Evolutionary conservation across 176 grass and related monocot genomes (phyloP), one percentile per base, ranked within the genome.

Genomic region (Cenchrus americanus): DNA sequence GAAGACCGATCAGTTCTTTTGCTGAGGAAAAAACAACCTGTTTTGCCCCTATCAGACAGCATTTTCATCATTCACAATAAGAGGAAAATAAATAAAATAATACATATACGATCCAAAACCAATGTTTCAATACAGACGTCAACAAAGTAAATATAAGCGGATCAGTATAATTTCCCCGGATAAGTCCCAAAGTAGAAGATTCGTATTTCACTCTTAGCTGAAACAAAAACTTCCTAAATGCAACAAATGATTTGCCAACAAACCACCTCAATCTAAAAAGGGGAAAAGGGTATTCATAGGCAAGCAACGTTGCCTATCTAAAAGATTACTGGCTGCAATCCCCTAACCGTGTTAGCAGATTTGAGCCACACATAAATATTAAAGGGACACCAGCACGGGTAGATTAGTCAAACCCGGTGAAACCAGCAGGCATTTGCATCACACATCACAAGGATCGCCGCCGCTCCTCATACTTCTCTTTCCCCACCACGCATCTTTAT

Each of bases 401-500:
- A 66, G 78, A 82, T 82, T 90, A 78, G 84, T 85, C 74, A 67
- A 86, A 62, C 83, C 27, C 21, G 46, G 82, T 86, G 48, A 13
- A 84, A 80, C 70, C 74, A n/a, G 62, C 76, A 44, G 44, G 57
- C 62, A 87, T 87, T 76, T 55, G 71, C 61, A 87, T 53, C 80
- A 63, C 71, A 52, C 50, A 27, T 59, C 47, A 60, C 24, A 21
- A 60, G 43, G 37, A 62, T 81, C 42, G 64, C 71, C 22, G 7
- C 81, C 37, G 51, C 55, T 82, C 21, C 71, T 27, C 72, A 78
- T 55, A 82, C 71, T 81, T 85, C 54, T 52, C 62, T 82, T 82
- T 77, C 73, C 53, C 83, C 43, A 44, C 62, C 71, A 73, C 57
- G 48, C 58, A 78, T 71, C 41, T 78, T 82, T 82, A 72, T 90